These are phyloP conservation scores for Pterocarpus santalinus DNA, from an alignment of 306 rosid species.

Conservation along the genomic window DNA sequence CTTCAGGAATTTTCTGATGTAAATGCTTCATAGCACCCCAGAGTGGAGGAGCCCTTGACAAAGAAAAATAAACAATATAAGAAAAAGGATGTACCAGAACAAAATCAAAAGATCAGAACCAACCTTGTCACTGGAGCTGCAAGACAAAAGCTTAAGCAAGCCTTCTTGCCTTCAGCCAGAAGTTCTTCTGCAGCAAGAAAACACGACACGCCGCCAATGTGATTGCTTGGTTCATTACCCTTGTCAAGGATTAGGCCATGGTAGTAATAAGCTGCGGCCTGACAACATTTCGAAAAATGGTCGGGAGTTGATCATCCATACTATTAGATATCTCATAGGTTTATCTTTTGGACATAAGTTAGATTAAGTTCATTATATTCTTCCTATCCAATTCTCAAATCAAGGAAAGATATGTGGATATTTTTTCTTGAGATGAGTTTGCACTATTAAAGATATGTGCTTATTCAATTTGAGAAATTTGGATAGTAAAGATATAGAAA, in stretches of 20 bases:
- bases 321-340: not conserved
- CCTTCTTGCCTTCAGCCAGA: conserved; percentile 83
- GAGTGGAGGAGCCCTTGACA: conserved; percentile 81
- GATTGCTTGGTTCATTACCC: conserved; percentile 77
- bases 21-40: conserved; percentile 92
- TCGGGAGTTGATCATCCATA: conserved; percentile 4
- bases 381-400: no score
- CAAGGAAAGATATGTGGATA: no score
- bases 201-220: conserved; percentile 76
- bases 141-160: conserved; percentile 85
- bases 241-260: conserved; percentile 91
- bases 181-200: conserved; percentile 95
- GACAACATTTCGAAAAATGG: conserved; percentile 10
- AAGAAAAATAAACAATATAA: not conserved
- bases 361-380: no score
- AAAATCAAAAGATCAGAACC: conserved; percentile 36
- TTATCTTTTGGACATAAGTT: no score
- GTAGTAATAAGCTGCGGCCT: conserved; percentile 98
- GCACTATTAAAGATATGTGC: no score
- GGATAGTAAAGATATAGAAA: no score
- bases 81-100: not conserved
- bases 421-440: no score
- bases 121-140: conserved; percentile 92
- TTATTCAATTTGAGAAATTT: no score
- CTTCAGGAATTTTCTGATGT: conserved; percentile 88